A percentile compares a stretch with the other conserved stretches of the same genome.
These are phyloP conservation scores for Neonectria punicea DNA, from an alignment of 2,329 filamentous ascomycete genomes.

Conservation along the genomic window DNA sequence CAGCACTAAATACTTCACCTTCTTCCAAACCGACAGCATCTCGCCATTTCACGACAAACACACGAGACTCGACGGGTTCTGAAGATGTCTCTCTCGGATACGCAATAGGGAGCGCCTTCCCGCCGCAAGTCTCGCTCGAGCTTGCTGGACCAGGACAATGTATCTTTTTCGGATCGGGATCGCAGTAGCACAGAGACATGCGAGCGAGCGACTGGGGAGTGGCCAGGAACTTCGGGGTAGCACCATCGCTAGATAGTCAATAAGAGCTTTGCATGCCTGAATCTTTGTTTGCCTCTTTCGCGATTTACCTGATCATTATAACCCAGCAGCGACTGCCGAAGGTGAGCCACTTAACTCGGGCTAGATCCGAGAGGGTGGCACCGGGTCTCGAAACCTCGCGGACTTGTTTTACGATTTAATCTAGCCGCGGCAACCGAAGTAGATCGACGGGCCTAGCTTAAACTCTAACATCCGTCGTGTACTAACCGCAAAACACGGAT, in stretches of 20 bases:
- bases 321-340: too few relatives aligned
- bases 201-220: slow-evolving; percentile 31
- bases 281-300: not conserved
- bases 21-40: slow-evolving; percentile 27
- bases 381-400: not conserved
- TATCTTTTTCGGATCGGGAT: slow-evolving; percentile 22
- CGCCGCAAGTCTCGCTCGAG: slow-evolving; percentile 20
- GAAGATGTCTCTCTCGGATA: slow-evolving; percentile 25
- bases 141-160: slow-evolving; percentile 18
- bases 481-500: not conserved
- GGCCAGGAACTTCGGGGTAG: slow-evolving; percentile 34
- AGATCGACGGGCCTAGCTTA: not conserved
- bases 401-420: not conserved
- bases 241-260: slow-evolving; percentile 37
- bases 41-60: slow-evolving; percentile 18
- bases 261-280: slow-evolving; percentile 41
- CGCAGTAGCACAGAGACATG: slow-evolving; percentile 37
- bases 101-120: slow-evolving; percentile 17
- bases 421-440: not conserved
- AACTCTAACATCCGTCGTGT: not conserved
- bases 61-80: slow-evolving; percentile 16
- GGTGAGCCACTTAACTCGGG: not conserved
- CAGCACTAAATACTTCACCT: slow-evolving; percentile 41
- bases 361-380: not conserved
- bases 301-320: not conserved